These are phyloP conservation scores for Rhizopus stolonifer DNA, from an alignment of 371 early-diverging fungal species.

Conservation along the genomic window DNA sequence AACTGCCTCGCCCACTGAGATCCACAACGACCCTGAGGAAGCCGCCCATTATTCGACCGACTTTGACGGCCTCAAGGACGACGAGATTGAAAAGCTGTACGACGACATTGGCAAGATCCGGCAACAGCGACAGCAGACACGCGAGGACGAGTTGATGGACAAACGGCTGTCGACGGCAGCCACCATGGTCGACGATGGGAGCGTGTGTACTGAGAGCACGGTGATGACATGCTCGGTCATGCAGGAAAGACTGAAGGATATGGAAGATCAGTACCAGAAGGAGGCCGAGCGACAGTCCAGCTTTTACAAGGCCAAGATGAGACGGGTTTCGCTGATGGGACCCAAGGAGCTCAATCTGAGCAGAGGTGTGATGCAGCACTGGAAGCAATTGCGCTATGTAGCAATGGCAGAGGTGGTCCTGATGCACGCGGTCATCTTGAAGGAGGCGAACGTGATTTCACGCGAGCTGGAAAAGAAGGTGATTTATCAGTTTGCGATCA, in stretches of 20 bases:
- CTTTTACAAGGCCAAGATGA: no score
- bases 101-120: conserved; percentile 59
- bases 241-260: conserved; percentile 53
- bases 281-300: conserved; percentile 47
- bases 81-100: conserved; percentile 60
- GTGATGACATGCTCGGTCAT: conserved; percentile 16
- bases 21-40: no score
- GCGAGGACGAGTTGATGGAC: conserved; percentile 37
- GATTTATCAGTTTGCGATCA: conserved; percentile 77
- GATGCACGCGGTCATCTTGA: conserved; percentile 69
- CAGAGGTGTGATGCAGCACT: conserved; percentile 28
- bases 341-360: conserved; percentile 40
- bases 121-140: conserved; percentile 49
- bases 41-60: conserved; percentile 40
- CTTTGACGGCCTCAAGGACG: conserved; percentile 52
- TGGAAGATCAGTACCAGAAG: conserved; percentile 55
- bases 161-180: conserved; percentile 24
- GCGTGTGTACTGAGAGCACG: conserved; percentile 45
- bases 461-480: conserved; percentile 77
- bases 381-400: conserved; percentile 68
- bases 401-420: conserved; percentile 73
- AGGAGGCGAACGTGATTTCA: conserved; percentile 87
- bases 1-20: no score
- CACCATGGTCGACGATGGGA: conserved; percentile 43
- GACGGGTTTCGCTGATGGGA: no score